Base-by-base conservation (phyloP, 805 yeast species). In the Candida glaebosa region DNA sequence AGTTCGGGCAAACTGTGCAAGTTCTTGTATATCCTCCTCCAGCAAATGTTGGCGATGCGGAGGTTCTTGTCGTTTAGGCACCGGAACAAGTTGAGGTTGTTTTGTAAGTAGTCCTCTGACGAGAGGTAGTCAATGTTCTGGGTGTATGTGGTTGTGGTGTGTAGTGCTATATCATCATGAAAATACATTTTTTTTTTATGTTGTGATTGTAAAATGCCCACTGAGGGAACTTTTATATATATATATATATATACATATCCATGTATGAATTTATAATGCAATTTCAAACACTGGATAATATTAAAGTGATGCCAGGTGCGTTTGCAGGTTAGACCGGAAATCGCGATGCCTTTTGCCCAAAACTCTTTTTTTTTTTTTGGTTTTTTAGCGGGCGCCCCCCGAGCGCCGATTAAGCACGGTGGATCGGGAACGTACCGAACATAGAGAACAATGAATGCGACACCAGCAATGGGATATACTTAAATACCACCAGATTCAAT, bases 21-120 rank as follows among this genome's bases (percentile, higher is more conserved):
- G 40, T 62, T 63, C 47, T 67, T 66, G 43, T 49, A 49, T 51
- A 63, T 57, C 38, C 73, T 48, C 43, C 75, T 59, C 75, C 75
- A 69, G 35, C 69, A 56, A 0, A 60, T 54, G 44, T 69, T 69
- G 30, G 57, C 57, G 10, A 69, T 49, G 26, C 73, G 44, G 19
- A 53, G 38, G 24, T 38, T 32, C 6, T 31, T 4, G 17, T 25
- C 41, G 32, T 47, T 47, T 9, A 42, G 37, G 28, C 40, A 41
- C 4, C 45, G 48, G 15, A 46, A 24, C 10, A 54, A 44, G 39
- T 54, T 56, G 14, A 48, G 43, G 34, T 54, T 54, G 19, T 54
- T 51, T 31, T 42, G 41, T 22, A 53, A 47, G 10, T 46, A 41
- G 2, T 38, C 32, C 16, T 36, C 31, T 17, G 46, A 38, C 28